These are phyloP conservation scores for Schizochytrium sp. DNA, from an alignment of 108 stramenopile species.

Conservation along the genomic window DNA sequence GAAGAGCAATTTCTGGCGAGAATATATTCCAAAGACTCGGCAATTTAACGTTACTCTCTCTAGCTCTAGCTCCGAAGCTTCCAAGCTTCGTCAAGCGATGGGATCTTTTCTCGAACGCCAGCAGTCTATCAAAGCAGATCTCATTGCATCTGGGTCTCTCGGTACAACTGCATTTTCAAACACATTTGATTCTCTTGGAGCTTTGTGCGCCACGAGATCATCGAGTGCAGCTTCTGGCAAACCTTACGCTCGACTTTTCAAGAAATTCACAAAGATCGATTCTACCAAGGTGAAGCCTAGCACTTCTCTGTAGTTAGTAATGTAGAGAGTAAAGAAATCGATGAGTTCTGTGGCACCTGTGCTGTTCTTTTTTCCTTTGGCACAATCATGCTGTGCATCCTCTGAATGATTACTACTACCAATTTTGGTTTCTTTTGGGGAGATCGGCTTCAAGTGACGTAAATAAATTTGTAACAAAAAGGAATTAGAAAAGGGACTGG, in stretches of 20 bases:
- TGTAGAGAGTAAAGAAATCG: no score
- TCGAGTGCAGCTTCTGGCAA: background rate
- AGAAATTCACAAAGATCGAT: background rate
- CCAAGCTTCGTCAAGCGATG: background rate
- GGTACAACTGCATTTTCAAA: background rate
- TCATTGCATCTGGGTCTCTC: background rate
- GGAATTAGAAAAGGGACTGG: no score
- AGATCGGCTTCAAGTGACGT: no score
- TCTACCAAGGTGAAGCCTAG: background rate
- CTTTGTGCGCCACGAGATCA: background rate
- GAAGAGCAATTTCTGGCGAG: constrained; percentile 10
- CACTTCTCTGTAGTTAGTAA: no score
- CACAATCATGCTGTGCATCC: no score
- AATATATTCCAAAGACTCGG: background rate
- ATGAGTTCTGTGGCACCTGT: no score
- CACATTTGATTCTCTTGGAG: constrained; percentile 20
- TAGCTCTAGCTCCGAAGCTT: background rate
- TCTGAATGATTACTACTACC: no score
- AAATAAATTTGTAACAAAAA: no score
- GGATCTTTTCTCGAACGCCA: background rate
- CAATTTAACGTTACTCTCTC: constrained; percentile 17
- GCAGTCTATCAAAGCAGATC: background rate
- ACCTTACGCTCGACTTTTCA: background rate
- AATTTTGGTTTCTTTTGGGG: no score
- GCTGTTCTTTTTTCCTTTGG: no score